Evolutionary conservation across 1,284 basidiomycete genomes (phyloP), one percentile per base, ranked within the genome.

Genomic region (Sparassis latifolia): DNA sequence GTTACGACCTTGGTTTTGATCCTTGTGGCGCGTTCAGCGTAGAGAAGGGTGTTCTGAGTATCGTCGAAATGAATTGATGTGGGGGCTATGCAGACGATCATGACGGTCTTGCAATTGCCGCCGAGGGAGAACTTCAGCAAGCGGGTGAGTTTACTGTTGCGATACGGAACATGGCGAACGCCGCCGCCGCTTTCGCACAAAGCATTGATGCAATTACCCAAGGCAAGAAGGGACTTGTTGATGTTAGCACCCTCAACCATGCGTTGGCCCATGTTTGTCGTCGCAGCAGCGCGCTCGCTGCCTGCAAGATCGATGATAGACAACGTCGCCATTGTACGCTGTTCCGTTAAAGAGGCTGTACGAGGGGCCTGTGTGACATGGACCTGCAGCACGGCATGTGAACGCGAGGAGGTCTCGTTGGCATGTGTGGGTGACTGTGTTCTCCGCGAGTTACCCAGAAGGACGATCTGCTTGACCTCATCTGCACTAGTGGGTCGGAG

Each of bases 171-270:
- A 65, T 97, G 95, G 32, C 89, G 87, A 50, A 84, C 69, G 30
- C 84, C 85, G 30, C 86, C 86, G 2, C 92, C 90, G 52, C 82
- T 89, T 69, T 87, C 92, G 73, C 94, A 97, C 44, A 98, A 83
- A 3, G 95, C 93, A 59, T 95, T 96, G 71, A 98, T 97, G 69
- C 94, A 97, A 68, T 94, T 96, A 35, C 93, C 92, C 33, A 98
- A 80, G 3, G 95, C 92, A 45, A 98, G 83, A 4, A 98, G 80
- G 12, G 93, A 97, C 69, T 97, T 94, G 74, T 98, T 97, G 74
- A 97, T 97, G 64, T 97, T 96, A 42, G 94, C 93, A 37, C 95
- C 95, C 67, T 98, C 95, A 35, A 95, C 86, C 88, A 97, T 92
- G 30, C 95, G 86, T 59, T 93, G 88, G n/a, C 95, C 95, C 84